Evolutionary conservation across 140 eudicot genomes (phyloP).

Genomic region (Cichorium intybus): DNA sequence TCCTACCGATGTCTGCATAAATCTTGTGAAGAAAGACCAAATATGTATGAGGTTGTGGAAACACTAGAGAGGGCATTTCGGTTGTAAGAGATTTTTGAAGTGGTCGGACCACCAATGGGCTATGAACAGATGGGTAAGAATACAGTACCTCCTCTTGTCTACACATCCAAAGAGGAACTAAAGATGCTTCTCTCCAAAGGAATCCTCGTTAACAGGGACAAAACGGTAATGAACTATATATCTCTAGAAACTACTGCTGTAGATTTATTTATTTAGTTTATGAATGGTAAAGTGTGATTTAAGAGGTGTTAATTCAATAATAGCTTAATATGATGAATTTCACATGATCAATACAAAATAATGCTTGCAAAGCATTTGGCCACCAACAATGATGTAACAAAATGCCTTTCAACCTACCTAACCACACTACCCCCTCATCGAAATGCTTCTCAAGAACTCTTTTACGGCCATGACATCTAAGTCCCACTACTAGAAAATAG

Average conservation of each 20-base stretch:
- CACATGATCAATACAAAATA: neutral
- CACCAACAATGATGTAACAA: neutral
- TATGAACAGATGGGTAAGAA: neutral
- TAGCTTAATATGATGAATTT: neutral
- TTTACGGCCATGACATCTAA: too few species aligned
- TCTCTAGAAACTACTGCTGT: neutral
- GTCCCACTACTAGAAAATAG: too few species aligned
- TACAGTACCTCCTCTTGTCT: neutral
- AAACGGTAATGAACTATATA: neutral
- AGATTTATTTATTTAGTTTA: neutral
- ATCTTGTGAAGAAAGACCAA: conserved; percentile 19
- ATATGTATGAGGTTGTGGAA: conserved; percentile 2
- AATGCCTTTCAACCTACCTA: neutral
- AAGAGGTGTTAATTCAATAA: neutral
- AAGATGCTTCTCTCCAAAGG: neutral
- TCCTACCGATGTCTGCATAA: conserved; percentile 8
- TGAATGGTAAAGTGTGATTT: neutral
- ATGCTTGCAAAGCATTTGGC: neutral
- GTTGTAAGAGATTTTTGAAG: neutral
- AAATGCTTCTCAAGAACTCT: too few species aligned
- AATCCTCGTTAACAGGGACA: neutral
- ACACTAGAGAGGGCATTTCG: conserved; percentile 18
- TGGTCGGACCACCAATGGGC: neutral
- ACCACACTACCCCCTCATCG: too few species aligned
- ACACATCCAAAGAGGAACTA: neutral